phyloP scores from a whole-genome alignment of 306 rosid species.

The Vigna reflexopilosa region DNA sequence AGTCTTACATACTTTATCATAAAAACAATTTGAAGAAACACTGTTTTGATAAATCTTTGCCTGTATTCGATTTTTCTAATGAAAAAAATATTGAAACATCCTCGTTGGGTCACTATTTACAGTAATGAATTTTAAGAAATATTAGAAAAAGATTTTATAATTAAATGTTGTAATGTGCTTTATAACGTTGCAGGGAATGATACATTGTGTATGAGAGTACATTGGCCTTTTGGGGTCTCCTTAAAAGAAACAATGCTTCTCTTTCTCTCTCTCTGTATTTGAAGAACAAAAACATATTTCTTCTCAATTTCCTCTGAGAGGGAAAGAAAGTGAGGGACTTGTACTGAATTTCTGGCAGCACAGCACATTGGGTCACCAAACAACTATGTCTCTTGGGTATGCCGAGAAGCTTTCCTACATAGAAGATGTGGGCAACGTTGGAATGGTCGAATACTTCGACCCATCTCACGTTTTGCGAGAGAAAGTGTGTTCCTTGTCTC shows the following conservation, averaged over 20 bases:
- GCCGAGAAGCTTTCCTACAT: slow-evolving; percentile 97
- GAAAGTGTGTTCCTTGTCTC: slow-evolving; percentile 57
- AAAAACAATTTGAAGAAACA: too few relatives aligned
- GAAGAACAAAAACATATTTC: slow-evolving; percentile 30
- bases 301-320: slow-evolving; percentile 40
- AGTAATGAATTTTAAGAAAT: neutral
- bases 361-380: slow-evolving; percentile 21
- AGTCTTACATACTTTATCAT: too few relatives aligned
- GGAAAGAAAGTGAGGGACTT: slow-evolving; percentile 37
- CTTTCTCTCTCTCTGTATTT: slow-evolving; percentile 13
- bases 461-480: slow-evolving; percentile 73
- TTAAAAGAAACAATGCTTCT: slow-evolving; percentile 41
- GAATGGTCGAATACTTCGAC: slow-evolving; percentile 92
- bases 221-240: slow-evolving; percentile 54
- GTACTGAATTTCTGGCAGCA: slow-evolving; percentile 25
- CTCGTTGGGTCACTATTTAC: too few relatives aligned
- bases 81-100: too few relatives aligned
- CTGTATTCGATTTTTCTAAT: too few relatives aligned
- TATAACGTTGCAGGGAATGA: slow-evolving; percentile 1
- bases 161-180: neutral
- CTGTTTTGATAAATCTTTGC: too few relatives aligned
- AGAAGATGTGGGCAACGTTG: slow-evolving; percentile 96
- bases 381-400: slow-evolving; percentile 91
- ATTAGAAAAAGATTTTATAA: neutral
- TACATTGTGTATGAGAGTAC: neutral